Conservation (phyloP, 768 basidiomycete species). For the Suillus placidus region DNA sequence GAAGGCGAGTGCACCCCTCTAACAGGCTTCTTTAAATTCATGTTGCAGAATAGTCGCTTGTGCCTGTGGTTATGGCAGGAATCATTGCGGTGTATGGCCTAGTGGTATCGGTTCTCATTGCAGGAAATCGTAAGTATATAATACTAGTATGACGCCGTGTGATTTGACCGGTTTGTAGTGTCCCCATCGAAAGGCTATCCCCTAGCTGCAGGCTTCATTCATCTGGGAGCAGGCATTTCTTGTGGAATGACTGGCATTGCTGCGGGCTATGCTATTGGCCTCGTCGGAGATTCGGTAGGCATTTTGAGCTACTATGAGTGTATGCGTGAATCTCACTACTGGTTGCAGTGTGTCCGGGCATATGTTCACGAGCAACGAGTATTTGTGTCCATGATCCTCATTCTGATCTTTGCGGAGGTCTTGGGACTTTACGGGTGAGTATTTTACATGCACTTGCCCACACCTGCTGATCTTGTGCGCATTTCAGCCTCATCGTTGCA, state of each 20-base stretch:
- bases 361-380: slow-evolving; percentile 90
- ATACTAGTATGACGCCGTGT: slow-evolving; percentile 9
- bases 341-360: slow-evolving; percentile 78
- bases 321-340: slow-evolving; percentile 6
- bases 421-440: slow-evolving; percentile 84
- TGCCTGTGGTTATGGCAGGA: slow-evolving; percentile 98
- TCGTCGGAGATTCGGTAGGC: slow-evolving; percentile 89
- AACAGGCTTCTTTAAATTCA: not conserved
- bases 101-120: slow-evolving; percentile 92
- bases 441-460: not conserved
- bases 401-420: slow-evolving; percentile 92
- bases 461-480: not conserved
- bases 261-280: slow-evolving; percentile 93
- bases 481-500: slow-evolving; percentile 75
- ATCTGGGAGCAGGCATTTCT: slow-evolving; percentile 89
- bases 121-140: slow-evolving; percentile 56
- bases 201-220: slow-evolving; percentile 85
- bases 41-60: slow-evolving; percentile 65
- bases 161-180: slow-evolving; percentile 46
- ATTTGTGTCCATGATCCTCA: slow-evolving; percentile 95
- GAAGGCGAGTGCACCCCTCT: slow-evolving; percentile 61
- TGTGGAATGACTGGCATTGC: slow-evolving; percentile 92
- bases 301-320: slow-evolving; percentile 15
- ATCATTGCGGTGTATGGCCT: slow-evolving; percentile 98
- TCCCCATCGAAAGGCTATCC: slow-evolving; percentile 68